Base-by-base conservation (phyloP, 345 rosid genomes). In the Gossypium anomalum region DNA sequence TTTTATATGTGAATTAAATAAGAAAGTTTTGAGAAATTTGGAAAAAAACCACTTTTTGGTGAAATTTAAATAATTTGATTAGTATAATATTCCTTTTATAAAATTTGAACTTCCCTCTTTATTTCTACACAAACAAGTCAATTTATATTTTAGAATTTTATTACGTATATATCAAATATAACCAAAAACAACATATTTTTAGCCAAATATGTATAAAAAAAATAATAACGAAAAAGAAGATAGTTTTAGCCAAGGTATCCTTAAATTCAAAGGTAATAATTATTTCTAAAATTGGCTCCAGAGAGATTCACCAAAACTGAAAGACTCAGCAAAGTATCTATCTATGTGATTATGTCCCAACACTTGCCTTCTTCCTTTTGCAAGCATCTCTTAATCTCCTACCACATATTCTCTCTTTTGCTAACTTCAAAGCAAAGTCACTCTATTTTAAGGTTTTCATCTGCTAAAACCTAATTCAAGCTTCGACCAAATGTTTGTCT, bases 391-490 rank as follows among this genome's bases (percentile, higher is more conserved):
- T 52, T 56, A 20, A 10, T 22, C 9, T 27, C 34, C 72, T 57
- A 49, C 17, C 68, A 51, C n/a, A 3, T 70, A 11, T 20, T 17
- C 15, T 11, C 8, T 25, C 47, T 57, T 29, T 1, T 19, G 34
- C 10, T 76, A 27, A 66, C 85, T 80, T 84, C 65, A 20, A 80
- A 74, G 85, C 77, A 71, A 82, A 70, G 82, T 34, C 60, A 69
- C 49, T 16, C 55, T 45, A 43, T 19, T 65, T 59, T 71, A 2
- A 59, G n/a, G 19, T 51, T 55, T 81, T 67, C n/a, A 16, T 22
- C 41, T 5, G 17, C 57, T n/a, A 47, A 34, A 55, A 14, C 49
- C 70, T 64, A 58, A 67, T 58, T 3, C 53, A 53, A 23, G 56
- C 57, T 67, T 48, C 57, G 15, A 3, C 22, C 43, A 23, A 47